A percentile compares a stretch with the other conserved stretches of the same genome.
These are phyloP conservation scores for Curvularia sp. DNA, from an alignment of 2,329 filamentous ascomycete genomes.

Conservation along the genomic window DNA sequence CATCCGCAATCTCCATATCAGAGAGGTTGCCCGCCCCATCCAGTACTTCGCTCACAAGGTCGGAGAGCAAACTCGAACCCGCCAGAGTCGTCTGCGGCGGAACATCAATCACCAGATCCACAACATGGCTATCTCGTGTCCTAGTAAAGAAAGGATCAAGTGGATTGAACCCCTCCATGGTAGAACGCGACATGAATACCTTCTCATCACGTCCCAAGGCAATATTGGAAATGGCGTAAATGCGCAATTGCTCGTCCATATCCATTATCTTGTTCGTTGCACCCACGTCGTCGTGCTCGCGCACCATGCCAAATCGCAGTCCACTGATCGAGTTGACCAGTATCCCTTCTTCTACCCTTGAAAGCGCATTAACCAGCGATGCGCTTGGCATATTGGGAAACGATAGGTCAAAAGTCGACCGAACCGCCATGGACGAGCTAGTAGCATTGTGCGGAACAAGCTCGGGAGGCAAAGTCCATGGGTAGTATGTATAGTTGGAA, in stretches of 20 bases:
- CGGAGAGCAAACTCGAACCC: slow-evolving; percentile 25
- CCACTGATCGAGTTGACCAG: slow-evolving; percentile 68
- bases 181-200: slow-evolving; percentile 78
- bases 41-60: slow-evolving; percentile 34
- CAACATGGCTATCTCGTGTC: slow-evolving; percentile 72
- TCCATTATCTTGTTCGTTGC: slow-evolving; percentile 42
- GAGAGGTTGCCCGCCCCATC: slow-evolving; percentile 37
- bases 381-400: slow-evolving; percentile 66
- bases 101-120: slow-evolving; percentile 75
- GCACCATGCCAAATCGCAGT: slow-evolving; percentile 70
- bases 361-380: slow-evolving; percentile 58
- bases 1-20: slow-evolving; percentile 30
- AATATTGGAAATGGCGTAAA: slow-evolving; percentile 82
- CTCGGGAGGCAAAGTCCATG: slow-evolving; percentile 84
- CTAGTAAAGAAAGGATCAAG: slow-evolving; percentile 85
- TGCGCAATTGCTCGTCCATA: slow-evolving; percentile 64
- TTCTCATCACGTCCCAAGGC: slow-evolving; percentile 87
- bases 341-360: slow-evolving; percentile 66
- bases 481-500: slow-evolving; percentile 85
- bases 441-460: slow-evolving; percentile 78
- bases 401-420: slow-evolving; percentile 74
- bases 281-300: slow-evolving; percentile 61
- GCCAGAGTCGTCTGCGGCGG: slow-evolving; percentile 35
- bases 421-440: slow-evolving; percentile 75
- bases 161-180: slow-evolving; percentile 71